These are phyloP conservation scores for Globisporangium cederbergense DNA, from an alignment of 352 stramenopile species.

Conservation along the genomic window DNA sequence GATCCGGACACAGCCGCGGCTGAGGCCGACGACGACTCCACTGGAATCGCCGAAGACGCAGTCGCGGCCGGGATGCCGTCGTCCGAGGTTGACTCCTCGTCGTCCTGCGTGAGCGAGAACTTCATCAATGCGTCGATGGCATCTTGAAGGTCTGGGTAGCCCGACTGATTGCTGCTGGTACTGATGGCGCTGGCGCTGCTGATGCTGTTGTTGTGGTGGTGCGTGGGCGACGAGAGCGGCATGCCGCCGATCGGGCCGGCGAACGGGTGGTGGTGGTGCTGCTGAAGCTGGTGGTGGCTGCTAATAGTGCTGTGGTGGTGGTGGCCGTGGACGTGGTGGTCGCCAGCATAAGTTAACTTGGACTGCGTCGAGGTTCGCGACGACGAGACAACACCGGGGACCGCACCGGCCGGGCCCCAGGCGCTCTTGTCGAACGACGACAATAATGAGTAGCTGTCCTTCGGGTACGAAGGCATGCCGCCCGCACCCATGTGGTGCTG, in stretches of 20 bases:
- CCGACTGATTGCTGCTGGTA: slow-evolving; percentile 18
- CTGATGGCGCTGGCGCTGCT: slow-evolving; percentile 8
- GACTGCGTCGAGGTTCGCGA: slow-evolving; percentile 16
- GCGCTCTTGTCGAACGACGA: slow-evolving; percentile 61
- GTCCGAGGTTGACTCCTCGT: slow-evolving; percentile 26
- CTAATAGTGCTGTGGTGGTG: not conserved
- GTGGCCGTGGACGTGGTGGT: slow-evolving; percentile 22
- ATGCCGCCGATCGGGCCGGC: slow-evolving; percentile 28
- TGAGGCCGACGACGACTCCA: not conserved
- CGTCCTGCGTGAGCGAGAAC: slow-evolving; percentile 69
- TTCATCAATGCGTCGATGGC: slow-evolving; percentile 87
- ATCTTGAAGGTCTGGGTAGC: slow-evolving; percentile 81
- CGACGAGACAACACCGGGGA: not conserved
- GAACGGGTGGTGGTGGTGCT: slow-evolving; percentile 4
- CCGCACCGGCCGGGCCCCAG: slow-evolving; percentile 21
- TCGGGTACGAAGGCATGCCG: slow-evolving; percentile 44
- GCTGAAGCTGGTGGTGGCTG: slow-evolving; percentile 11
- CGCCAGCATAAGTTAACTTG: slow-evolving; percentile 56
- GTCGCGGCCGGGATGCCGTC: slow-evolving; percentile 19
- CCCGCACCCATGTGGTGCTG: slow-evolving; percentile 20
- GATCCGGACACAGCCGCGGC: not conserved
- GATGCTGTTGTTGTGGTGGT: slow-evolving; percentile 14
- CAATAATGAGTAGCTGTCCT: slow-evolving; percentile 58
- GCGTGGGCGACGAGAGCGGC: slow-evolving; percentile 17
- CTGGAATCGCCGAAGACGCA: not conserved